These are phyloP conservation scores for Chrysosporium keratinophilum DNA, from an alignment of 2,329 filamentous ascomycete genomes.

Conservation along the genomic window DNA sequence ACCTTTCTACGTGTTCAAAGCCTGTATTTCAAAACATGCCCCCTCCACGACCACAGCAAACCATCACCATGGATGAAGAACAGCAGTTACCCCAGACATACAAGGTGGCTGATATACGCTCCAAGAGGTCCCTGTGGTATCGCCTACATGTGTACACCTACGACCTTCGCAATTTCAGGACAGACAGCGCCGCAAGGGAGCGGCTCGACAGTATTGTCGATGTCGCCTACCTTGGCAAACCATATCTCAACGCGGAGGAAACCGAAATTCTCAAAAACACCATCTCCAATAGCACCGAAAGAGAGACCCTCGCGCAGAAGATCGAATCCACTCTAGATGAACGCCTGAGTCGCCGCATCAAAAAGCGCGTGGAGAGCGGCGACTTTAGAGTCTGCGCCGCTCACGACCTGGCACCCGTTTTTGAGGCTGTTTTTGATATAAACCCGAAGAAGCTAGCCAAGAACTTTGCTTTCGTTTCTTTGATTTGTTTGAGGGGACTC, in stretches of 20 bases:
- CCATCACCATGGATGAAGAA: background rate
- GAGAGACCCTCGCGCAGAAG: slow-evolving; percentile 16
- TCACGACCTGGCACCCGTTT: slow-evolving; percentile 26
- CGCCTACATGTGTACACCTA: slow-evolving; percentile 20
- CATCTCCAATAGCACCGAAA: background rate
- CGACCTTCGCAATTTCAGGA: slow-evolving; percentile 19
- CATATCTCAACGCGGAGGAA: slow-evolving; percentile 20
- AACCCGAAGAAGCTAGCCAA: slow-evolving; percentile 22
- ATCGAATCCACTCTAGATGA: slow-evolving; percentile 16
- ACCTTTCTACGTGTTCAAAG: too few relatives aligned
- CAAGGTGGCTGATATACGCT: slow-evolving; percentile 8
- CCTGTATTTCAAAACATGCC: too few relatives aligned
- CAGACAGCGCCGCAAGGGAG: slow-evolving; percentile 10
- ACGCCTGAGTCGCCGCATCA: slow-evolving; percentile 20
- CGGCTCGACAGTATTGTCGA: slow-evolving; percentile 16
- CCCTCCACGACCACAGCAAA: too few relatives aligned
- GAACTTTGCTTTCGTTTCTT: slow-evolving; percentile 18
- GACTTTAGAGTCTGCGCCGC: slow-evolving; percentile 29
- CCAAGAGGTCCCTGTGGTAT: slow-evolving; percentile 18
- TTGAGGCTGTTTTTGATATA: slow-evolving; percentile 23
- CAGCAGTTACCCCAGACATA: slow-evolving; percentile 5
- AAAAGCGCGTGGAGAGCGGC: slow-evolving; percentile 23
- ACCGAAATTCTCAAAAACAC: slow-evolving; percentile 10
- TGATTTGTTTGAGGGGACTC: slow-evolving; percentile 7
- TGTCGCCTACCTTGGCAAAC: slow-evolving; percentile 18